phyloP scores from a whole-genome alignment of 2,329 filamentous ascomycete species.

The Emmonsiellopsis sp. region DNA sequence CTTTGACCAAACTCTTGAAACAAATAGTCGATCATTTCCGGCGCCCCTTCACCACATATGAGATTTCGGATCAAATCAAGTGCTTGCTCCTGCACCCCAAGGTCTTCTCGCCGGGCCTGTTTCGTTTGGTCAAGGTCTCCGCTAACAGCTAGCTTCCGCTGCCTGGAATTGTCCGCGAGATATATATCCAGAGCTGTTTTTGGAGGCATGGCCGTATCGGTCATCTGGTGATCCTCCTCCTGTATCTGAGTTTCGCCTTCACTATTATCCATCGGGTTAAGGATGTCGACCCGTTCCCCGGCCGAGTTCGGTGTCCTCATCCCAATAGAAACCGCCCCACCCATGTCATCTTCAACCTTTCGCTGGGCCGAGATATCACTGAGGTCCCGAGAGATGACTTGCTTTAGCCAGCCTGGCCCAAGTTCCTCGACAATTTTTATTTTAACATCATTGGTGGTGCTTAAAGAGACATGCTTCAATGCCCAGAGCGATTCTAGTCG shows the following conservation, averaged over 20 bases:
- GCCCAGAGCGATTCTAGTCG: constrained; percentile 86
- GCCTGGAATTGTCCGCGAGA: constrained; percentile 29
- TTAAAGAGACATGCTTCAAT: constrained; percentile 77
- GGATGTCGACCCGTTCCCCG: constrained; percentile 50
- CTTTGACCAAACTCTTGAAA: constrained; percentile 67
- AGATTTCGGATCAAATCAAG: constrained; percentile 86
- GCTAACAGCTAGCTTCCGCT: constrained; percentile 41
- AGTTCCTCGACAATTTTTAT: constrained; percentile 69
- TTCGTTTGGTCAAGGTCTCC: constrained; percentile 58
- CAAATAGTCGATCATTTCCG: constrained; percentile 73
- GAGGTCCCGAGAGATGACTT: constrained; percentile 57
- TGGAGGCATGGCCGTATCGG: constrained; percentile 30
- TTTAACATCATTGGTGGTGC: constrained; percentile 61
- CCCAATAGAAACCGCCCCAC: constrained; percentile 26
- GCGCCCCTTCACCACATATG: constrained; percentile 55
- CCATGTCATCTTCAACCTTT: constrained; percentile 22
- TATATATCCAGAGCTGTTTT: constrained; percentile 30
- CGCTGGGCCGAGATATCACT: constrained; percentile 19
- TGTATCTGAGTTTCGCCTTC: constrained; percentile 3
- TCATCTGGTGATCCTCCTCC: constrained; percentile 26
- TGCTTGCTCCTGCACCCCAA: constrained; percentile 82
- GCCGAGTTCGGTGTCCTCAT: constrained; percentile 51
- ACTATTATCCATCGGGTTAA: constrained; percentile 40
- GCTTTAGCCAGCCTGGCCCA: constrained; percentile 68
- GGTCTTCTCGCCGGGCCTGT: constrained; percentile 64